Evolutionary conservation across 1,284 basidiomycete species (phyloP), one percentile per base, ranked within the genome.

Genomic region (Irpex rosettiformis): DNA sequence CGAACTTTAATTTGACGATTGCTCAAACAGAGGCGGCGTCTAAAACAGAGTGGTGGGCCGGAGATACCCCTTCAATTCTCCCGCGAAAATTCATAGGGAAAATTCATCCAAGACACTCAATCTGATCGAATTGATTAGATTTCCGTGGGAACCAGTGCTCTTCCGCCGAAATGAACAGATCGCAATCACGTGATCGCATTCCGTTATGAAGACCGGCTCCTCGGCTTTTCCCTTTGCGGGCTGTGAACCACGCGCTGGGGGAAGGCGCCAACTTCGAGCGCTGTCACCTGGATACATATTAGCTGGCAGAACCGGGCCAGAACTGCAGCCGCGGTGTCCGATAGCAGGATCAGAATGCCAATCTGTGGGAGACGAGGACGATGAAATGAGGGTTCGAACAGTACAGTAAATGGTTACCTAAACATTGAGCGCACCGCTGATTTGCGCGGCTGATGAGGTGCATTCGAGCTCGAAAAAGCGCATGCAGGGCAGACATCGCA

Each of bases 71-170:
- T 63, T 45, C 16, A 22, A 65, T 67, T 65, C 68, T 70, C 68
- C 68, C 68, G 68, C 68, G 68, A 70, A 62, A 58, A 51, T 58
- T 58, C 56, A 28, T 59, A 58, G 55, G 60, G 63, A 59, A 61
- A 62, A 61, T n/a, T n/a, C n/a, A n/a, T n/a, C 63, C 59, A 58
- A 55, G 56, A 58, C 61, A 65, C 61, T 55, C 61, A 64, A 65
- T 66, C 66, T 62, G 60, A 62, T 66, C 60, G 52, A 61, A 57
- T 29, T 62, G 65, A 67, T 66, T 64, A 67, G 66, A 67, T 66
- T 63, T 58, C 61, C 65, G 64, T 65, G 67, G 43, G 65, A 64
- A 40, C 24, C 21, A 5, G n/a, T 24, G 6, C 56, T 52, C 45
- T 52, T 58, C 57, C 48, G 25, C 49, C 27, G 48, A 28, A 25